phyloP scores from a whole-genome alignment of 352 stramenopile genomes.

The Phytopythium vexans region DNA sequence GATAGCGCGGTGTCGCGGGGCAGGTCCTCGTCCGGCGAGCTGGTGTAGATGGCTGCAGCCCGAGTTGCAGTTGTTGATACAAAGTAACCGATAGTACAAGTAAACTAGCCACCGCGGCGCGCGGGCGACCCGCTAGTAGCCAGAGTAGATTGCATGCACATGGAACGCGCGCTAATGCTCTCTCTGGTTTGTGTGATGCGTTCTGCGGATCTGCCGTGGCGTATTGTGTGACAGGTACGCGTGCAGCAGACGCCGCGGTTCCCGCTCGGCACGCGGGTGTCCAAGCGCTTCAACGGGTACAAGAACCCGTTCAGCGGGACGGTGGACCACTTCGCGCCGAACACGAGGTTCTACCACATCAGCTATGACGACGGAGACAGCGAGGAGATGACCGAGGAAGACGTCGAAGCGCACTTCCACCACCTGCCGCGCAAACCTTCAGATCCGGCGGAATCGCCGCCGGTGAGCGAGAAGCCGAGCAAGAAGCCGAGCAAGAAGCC shows the following conservation, averaged over 20 bases:
- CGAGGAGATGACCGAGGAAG: constrained; percentile 79
- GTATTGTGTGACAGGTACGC: constrained; percentile 27
- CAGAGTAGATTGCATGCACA: too few species aligned
- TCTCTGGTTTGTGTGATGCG: constrained; percentile 11
- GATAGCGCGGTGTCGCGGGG: too few species aligned
- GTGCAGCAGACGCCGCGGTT: constrained; percentile 51
- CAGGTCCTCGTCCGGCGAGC: too few species aligned
- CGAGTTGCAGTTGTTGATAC: too few species aligned
- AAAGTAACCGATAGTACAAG: too few species aligned
- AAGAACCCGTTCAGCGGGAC: constrained; percentile 51
- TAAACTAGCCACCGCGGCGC: too few species aligned
- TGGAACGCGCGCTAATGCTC: constrained; percentile 5
- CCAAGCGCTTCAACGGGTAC: constrained; percentile 69
- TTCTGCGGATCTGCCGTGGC: constrained; percentile 2
- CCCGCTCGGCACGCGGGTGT: constrained; percentile 56
- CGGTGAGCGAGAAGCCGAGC: constrained; percentile 13
- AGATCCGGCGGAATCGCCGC: neutral
- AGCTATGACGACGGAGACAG: constrained; percentile 77
- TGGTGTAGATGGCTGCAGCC: too few species aligned
- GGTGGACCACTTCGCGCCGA: constrained; percentile 44
- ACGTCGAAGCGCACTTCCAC: constrained; percentile 44
- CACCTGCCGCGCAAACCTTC: constrained; percentile 9
- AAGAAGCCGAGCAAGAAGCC: constrained; percentile 11
- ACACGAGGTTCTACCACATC: constrained; percentile 71
- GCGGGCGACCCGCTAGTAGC: too few species aligned